A percentile compares a stretch with the other conserved stretches of the same genome.
These are phyloP conservation scores for Erigeron philadelphicus DNA, from an alignment of 140 eudicot genomes.

Conservation along the genomic window DNA sequence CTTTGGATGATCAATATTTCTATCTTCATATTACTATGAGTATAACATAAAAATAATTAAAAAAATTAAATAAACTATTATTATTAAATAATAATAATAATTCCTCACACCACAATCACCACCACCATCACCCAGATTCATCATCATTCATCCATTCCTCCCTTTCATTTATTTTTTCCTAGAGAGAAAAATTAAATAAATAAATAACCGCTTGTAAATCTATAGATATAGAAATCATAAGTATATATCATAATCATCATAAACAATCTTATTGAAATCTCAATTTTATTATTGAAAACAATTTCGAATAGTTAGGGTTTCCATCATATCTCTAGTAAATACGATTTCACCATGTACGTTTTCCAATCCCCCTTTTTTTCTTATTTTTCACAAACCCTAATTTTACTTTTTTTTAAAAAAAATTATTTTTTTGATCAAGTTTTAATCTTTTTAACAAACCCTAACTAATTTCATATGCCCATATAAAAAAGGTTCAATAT, in stretches of 20 bases:
- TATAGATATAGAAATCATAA: no score
- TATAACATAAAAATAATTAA: no score
- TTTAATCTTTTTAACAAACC: slow-evolving; percentile 9
- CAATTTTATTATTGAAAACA: neutral
- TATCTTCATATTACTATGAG: neutral
- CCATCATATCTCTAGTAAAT: slow-evolving; percentile 12
- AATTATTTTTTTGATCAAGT: slow-evolving; percentile 4
- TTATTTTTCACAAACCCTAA: slow-evolving; percentile 7
- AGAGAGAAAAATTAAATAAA: no score
- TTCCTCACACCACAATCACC: no score
- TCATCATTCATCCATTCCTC: no score
- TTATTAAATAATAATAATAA: no score
- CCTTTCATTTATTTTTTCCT: no score
- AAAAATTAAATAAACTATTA: no score
- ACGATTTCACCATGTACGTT: slow-evolving; percentile 23
- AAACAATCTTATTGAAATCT: slow-evolving; percentile 14
- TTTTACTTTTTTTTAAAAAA: slow-evolving; percentile 15
- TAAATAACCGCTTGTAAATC: no score
- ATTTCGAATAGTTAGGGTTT: slow-evolving; percentile 13
- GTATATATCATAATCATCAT: neutral
- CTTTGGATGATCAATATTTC: no score
- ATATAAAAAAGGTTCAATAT: neutral
- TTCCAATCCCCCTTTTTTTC: slow-evolving; percentile 9
- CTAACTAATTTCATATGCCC: neutral
- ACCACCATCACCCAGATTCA: no score